Evolutionary conservation across 495 filamentous ascomycete species (phyloP).

Genomic region (Aspergillus nidulans): DNA sequence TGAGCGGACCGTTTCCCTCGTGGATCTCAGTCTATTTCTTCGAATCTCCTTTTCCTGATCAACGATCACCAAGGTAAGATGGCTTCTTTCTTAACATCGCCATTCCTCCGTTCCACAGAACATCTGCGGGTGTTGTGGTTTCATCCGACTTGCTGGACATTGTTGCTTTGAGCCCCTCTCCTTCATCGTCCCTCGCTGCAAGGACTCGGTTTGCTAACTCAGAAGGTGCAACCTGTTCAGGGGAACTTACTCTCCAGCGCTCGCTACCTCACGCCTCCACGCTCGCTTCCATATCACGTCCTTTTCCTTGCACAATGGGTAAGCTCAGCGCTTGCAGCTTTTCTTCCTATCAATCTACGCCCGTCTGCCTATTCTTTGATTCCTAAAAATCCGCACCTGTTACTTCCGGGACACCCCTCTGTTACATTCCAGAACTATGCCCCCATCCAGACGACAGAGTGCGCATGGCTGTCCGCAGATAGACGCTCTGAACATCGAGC

Average conservation of each 20-base stretch:
- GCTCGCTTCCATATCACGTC: conserved; percentile 25
- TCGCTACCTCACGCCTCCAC: conserved; percentile 24
- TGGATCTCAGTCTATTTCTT: conserved; percentile 16
- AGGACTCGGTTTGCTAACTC: conserved; percentile 22
- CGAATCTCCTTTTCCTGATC: conserved; percentile 17
- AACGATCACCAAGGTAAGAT: conserved; percentile 20
- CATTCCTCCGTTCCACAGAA: conserved; percentile 3
- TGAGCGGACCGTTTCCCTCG: conserved; percentile 14
- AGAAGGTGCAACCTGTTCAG: conserved; percentile 26
- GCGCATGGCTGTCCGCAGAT: conserved; percentile 16
- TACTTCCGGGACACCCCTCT: conserved; percentile 1
- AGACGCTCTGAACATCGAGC: conserved; percentile 8
- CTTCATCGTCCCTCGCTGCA: conserved; percentile 18
- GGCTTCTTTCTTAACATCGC: conserved; percentile 1
- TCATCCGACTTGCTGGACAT: conserved; percentile 8
- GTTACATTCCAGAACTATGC: conserved; percentile 15
- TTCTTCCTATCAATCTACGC: conserved; percentile 11
- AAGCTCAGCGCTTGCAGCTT: conserved; percentile 24
- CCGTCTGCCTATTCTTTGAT: neutral
- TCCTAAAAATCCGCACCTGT: conserved; percentile 2
- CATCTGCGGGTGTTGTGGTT: conserved; percentile 9
- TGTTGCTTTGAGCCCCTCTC: conserved; percentile 9
- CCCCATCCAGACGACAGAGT: conserved; percentile 14
- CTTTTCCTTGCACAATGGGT: conserved; percentile 38
- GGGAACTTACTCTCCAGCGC: conserved; percentile 29